Percentiles rank a stretch among this genome's conserved stretches.
These are phyloP conservation scores for Teratosphaeria gauchensis DNA, from an alignment of 2,329 filamentous ascomycete genomes.

Conservation along the genomic window DNA sequence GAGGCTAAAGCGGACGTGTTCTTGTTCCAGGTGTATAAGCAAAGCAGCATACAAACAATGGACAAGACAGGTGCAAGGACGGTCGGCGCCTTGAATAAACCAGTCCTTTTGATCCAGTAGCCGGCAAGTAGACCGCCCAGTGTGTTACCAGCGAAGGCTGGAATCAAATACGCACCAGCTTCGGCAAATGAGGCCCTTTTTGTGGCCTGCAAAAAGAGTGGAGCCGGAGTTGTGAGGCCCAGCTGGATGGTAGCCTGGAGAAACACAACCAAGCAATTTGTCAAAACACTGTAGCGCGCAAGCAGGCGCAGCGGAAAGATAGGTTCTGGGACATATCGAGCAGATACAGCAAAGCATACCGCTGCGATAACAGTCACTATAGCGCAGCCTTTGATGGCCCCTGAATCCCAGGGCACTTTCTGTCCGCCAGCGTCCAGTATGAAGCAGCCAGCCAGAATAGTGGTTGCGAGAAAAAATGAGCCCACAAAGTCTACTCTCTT, in stretches of 20 bases:
- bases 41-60: slow-evolving; percentile 44
- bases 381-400: slow-evolving; percentile 50
- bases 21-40: slow-evolving; percentile 50
- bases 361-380: slow-evolving; percentile 50
- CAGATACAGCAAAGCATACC: slow-evolving; percentile 60
- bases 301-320: slow-evolving; percentile 68
- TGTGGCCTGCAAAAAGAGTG: slow-evolving; percentile 68
- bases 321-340: slow-evolving; percentile 56
- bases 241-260: slow-evolving; percentile 55
- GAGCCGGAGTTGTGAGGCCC: slow-evolving; percentile 60
- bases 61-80: slow-evolving; percentile 46
- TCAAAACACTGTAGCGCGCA: slow-evolving; percentile 55
- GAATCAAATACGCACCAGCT: slow-evolving; percentile 57
- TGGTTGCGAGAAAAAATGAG: slow-evolving; percentile 54
- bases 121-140: slow-evolving; percentile 56
- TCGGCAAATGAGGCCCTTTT: slow-evolving; percentile 53
- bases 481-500: slow-evolving; percentile 64
- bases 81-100: slow-evolving; percentile 62
- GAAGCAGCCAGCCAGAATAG: slow-evolving; percentile 56
- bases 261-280: slow-evolving; percentile 63
- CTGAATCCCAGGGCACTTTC: slow-evolving; percentile 51
- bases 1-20: slow-evolving; percentile 47
- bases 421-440: slow-evolving; percentile 68
- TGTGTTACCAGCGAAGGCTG: slow-evolving; percentile 54
- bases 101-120: slow-evolving; percentile 58